Evolutionary conservation across 345 rosid genomes (phyloP), one percentile per base, ranked within the genome.

Genomic region (Toxicodendron radicans): DNA sequence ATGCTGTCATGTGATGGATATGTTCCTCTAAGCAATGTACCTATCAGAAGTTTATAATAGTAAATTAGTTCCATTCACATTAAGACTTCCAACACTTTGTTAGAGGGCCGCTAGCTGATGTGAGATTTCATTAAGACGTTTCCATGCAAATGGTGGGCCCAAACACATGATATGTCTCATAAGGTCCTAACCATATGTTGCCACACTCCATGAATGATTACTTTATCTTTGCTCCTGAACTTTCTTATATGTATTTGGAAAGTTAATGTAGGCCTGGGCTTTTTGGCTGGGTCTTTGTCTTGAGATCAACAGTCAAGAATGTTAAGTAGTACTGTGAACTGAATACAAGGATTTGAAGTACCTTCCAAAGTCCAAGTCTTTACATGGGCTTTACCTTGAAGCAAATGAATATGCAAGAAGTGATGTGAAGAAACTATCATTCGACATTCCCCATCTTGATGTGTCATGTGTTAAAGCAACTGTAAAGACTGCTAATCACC

Each of bases 1-100:
- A 58, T 46, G n/a, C 74, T 30, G 13, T 70, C 60, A 5, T 33
- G 60, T 21, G 6, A 56, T 70, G 27, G 73, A 56, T 53, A 11
- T 20, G 2, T 33, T 53, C 51, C 51, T 10, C 30, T 68, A 13
- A 13, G n/a, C 54, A 51, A 18, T 51, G 54, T 48, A 48, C 17
- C 17, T 12, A 48, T 48, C 52, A 51, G 5, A 12, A 51, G 54
- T 51, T 48, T 11, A 51, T 13, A 16, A 13, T 51, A 3, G 6
- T 18, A 51, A 51, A 51, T 51, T 14, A 13, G 6, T 18, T 14
- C 18, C 54, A 51, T 51, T 4, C 54, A 51, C 18, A 13, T 16
- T 51, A 51, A 51, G 18, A 13, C 4, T 2, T 7, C 18, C 18
- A 51, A 51, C 54, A 2, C 54, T 13, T 51, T 51, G n/a, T 51